phyloP scores from a whole-genome alignment of 2,329 filamentous ascomycete genomes.

The Helicocarpus griseus region DNA sequence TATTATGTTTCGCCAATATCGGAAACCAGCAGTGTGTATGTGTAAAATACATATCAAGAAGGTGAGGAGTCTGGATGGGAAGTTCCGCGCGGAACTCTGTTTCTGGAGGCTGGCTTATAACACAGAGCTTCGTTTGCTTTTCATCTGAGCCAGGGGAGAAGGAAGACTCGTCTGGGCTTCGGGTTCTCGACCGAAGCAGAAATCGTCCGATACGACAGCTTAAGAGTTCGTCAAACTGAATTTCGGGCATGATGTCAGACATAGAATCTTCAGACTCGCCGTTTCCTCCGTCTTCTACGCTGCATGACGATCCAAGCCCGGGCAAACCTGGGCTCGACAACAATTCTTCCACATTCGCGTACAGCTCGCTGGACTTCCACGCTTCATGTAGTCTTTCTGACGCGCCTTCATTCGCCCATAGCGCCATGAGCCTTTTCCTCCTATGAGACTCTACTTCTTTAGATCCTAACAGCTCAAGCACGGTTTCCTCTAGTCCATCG shows the following conservation, averaged over 20 bases:
- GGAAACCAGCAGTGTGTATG: conserved; percentile 52
- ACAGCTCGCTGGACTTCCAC: conserved; percentile 36
- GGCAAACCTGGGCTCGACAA: conserved; percentile 24
- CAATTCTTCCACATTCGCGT: conserved; percentile 32
- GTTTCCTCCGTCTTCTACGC: conserved; percentile 20
- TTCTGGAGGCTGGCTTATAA: neutral
- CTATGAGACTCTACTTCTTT: conserved; percentile 21
- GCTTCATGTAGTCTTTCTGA: conserved; percentile 35
- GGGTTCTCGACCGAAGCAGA: neutral
- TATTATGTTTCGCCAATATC: conserved; percentile 48
- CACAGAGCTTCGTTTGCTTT: neutral
- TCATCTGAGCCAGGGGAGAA: neutral
- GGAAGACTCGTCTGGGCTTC: neutral
- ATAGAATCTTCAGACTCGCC: neutral
- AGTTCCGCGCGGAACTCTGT: conserved; percentile 22
- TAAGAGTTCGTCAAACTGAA: neutral
- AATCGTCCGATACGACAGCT: neutral
- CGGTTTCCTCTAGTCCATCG: conserved; percentile 34
- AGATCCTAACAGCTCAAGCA: conserved; percentile 29
- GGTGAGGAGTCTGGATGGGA: conserved; percentile 41
- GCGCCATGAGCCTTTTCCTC: conserved; percentile 25
- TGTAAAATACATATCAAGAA: conserved; percentile 49
- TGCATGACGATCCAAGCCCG: conserved; percentile 17
- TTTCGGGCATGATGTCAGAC: neutral
- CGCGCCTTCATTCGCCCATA: conserved; percentile 31